Evolutionary conservation across 768 basidiomycete genomes (phyloP).

Genomic region (Boletus barrowsii): DNA sequence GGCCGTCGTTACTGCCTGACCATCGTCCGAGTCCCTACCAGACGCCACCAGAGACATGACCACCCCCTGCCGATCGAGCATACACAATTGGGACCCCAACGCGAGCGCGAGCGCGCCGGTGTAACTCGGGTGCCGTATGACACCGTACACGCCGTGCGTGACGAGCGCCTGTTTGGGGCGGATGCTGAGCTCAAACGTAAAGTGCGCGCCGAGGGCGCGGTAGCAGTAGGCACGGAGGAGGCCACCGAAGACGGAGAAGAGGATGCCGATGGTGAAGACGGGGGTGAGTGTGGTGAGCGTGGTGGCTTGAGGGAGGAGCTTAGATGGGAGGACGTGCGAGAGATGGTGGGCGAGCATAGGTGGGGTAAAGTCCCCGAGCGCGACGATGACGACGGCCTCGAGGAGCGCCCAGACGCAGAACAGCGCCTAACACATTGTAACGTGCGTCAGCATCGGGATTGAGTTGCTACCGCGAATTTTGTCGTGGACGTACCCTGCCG

Average conservation of each 20-base stretch:
- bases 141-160: slow-evolving; percentile 23
- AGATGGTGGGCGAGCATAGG: slow-evolving; percentile 10
- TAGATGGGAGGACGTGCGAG: background rate
- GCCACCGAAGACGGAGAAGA: slow-evolving; percentile 3
- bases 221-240: slow-evolving; percentile 18
- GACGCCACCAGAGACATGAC: background rate
- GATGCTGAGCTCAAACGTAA: slow-evolving; percentile 25
- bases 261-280: slow-evolving; percentile 4
- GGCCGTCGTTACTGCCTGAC: background rate
- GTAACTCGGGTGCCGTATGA: slow-evolving; percentile 34
- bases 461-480: background rate
- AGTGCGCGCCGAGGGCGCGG: slow-evolving; percentile 18
- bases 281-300: background rate
- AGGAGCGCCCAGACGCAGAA: slow-evolving; percentile 3
- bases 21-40: background rate
- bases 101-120: background rate
- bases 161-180: slow-evolving; percentile 21
- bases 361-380: background rate
- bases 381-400: background rate
- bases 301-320: background rate
- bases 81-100: slow-evolving; percentile 1
- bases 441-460: background rate
- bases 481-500: background rate
- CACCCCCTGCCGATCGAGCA: slow-evolving; percentile 6
- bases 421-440: background rate